A percentile compares a stretch with the other conserved stretches of the same genome.
These are phyloP conservation scores for Elsinoe arachidis DNA, from an alignment of 2,329 filamentous ascomycete genomes.

Conservation along the genomic window DNA sequence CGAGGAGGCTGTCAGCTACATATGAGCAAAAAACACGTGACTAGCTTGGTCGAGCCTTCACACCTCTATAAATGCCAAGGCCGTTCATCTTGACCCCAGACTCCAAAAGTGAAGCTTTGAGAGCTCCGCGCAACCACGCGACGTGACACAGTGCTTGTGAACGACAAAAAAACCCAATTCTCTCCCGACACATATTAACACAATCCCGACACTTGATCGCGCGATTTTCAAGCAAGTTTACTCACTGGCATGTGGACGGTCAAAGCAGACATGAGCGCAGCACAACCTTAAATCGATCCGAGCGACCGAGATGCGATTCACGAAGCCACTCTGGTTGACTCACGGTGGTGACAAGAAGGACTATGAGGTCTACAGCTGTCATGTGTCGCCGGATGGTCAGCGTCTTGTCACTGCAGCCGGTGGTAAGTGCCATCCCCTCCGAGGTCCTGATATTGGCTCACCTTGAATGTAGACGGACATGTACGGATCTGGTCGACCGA, in stretches of 20 bases:
- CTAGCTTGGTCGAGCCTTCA: too few species aligned
- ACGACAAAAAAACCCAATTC: too few species aligned
- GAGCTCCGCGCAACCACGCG: not conserved
- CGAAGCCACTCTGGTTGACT: slow-evolving; percentile 92
- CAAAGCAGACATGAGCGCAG: not conserved
- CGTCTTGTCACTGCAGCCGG: slow-evolving; percentile 89
- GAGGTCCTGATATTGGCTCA: not conserved
- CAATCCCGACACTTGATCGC: not conserved
- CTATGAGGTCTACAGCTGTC: slow-evolving; percentile 96
- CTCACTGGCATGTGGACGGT: not conserved
- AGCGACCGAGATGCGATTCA: slow-evolving; percentile 47
- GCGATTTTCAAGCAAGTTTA: not conserved
- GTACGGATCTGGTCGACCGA: slow-evolving; percentile 98
- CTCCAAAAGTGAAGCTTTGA: not conserved
- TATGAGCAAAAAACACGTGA: too few species aligned
- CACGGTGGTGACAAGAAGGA: slow-evolving; percentile 97
- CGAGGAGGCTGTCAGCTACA: too few species aligned
- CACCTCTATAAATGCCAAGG: not conserved
- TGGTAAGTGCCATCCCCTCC: slow-evolving; percentile 45
- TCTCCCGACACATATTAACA: too few species aligned
- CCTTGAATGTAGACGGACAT: slow-evolving; percentile 62
- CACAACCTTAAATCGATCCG: not conserved
- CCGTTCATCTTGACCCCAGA: not conserved
- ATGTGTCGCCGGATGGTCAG: slow-evolving; percentile 89
- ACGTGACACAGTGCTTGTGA: not conserved